Base-by-base conservation (phyloP, 139 green algal genomes). In the Chlamydomonas sp. region DNA sequence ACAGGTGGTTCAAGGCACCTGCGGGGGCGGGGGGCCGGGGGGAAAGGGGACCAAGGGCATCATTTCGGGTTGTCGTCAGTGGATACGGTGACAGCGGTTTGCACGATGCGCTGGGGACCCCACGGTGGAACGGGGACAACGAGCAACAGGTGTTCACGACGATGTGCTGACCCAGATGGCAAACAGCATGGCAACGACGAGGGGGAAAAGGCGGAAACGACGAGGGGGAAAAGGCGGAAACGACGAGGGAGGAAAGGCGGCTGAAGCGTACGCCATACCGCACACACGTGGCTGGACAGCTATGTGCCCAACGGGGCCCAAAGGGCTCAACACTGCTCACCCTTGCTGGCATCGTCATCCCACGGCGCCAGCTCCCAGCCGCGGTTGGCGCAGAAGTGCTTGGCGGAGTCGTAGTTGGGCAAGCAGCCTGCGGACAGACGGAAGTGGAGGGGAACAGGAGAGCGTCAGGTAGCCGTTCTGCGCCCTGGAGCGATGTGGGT, bases 321-420 rank as follows among this genome's bases (percentile, higher is more conserved):
- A 49, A 49, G 31, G 31, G 31, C 31, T 49, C 31, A 49, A 49
- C 31, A 49, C 31, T 60, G 20, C 80, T 6, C 59, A 87, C 82
- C 60, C 31, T 80, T 80, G 3, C 71, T 73, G 3, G 20, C 61
- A 10, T 87, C 72, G 17, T 10, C 1, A 61, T 80, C 82, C 71
- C 71, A 79, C 1, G 82, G 82, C 15, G 71, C 82, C 71, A 87
- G 60, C 60, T 87, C 60, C 20, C 79, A 15, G 0, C 82, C 82
- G 6, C 6, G 59, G 3, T n/a, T 59, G 14, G 63, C 15, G 82
- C 82, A 87, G 18, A 64, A 17, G 20, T 12, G 15, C 5, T 16
- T 57, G 1, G 82, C 68, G 60, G 71, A 58, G 3, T 5, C 59
- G 71, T 72, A 87, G 61, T 87, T n/a, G 10, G 82, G 61, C 82